These are phyloP conservation scores for Aspergillus tanneri DNA, from an alignment of 2,329 filamentous ascomycete species.

Conservation along the genomic window DNA sequence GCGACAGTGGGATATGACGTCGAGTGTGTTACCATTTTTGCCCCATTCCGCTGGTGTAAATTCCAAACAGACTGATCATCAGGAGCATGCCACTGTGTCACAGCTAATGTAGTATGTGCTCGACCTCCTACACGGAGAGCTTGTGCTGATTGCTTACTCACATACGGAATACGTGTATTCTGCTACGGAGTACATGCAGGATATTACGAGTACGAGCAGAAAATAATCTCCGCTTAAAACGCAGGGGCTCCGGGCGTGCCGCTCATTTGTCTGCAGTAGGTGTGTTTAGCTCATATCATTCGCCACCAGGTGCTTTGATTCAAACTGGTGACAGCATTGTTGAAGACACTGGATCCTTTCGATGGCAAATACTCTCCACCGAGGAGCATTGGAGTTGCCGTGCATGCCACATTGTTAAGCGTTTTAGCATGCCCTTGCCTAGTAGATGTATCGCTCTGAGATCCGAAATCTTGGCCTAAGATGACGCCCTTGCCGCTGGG, in stretches of 20 bases:
- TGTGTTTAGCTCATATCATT: too few species aligned
- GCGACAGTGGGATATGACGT: neutral
- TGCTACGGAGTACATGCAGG: neutral
- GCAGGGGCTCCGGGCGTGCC: constrained; percentile 2
- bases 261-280: too few species aligned
- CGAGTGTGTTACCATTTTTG: neutral
- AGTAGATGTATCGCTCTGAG: constrained; percentile 3
- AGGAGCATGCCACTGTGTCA: neutral
- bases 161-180: too few species aligned
- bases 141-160: too few species aligned
- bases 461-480: neutral
- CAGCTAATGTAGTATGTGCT: too few species aligned
- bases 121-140: neutral
- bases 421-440: constrained; percentile 3
- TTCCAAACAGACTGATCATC: neutral
- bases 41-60: neutral
- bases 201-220: constrained; percentile 4
- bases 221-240: constrained; percentile 5
- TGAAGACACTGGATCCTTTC: too few species aligned
- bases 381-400: neutral
- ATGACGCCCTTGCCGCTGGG: neutral
- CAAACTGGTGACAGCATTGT: too few species aligned
- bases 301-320: too few species aligned
- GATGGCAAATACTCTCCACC: too few species aligned
- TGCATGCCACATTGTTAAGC: neutral